These are phyloP conservation scores for Candida saitoana DNA, from an alignment of 805 yeast genomes.

Conservation along the genomic window DNA sequence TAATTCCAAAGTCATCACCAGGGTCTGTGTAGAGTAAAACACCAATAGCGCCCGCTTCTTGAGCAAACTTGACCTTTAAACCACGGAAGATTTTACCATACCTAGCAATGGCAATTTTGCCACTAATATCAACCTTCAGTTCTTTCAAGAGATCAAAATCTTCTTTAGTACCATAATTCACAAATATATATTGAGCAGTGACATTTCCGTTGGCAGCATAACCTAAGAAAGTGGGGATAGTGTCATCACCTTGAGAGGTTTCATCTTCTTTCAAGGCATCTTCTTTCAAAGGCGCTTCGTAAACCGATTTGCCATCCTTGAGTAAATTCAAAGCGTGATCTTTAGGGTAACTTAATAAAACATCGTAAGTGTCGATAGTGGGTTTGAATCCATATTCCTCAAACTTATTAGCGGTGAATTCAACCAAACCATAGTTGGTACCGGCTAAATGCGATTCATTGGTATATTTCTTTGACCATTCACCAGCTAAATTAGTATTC, in stretches of 20 bases:
- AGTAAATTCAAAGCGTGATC: conserved; percentile 39
- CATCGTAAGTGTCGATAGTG: conserved; percentile 50
- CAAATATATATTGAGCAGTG: conserved; percentile 52
- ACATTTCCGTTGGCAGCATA: conserved; percentile 65
- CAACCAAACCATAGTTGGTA: conserved; percentile 38
- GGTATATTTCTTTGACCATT: conserved; percentile 41
- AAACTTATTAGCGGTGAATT: conserved; percentile 49
- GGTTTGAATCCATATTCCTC: conserved; percentile 50
- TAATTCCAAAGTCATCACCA: conserved; percentile 55
- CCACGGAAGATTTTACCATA: conserved; percentile 51
- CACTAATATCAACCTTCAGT: conserved; percentile 41
- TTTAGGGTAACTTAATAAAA: conserved; percentile 51
- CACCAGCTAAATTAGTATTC: conserved; percentile 34
- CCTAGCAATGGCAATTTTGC: conserved; percentile 59
- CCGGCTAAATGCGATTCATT: conserved; percentile 45
- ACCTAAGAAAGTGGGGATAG: conserved; percentile 53
- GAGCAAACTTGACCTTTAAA: conserved; percentile 58
- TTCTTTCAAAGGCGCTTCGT: conserved; percentile 50
- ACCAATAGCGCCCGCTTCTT: conserved; percentile 58
- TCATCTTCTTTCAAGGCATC: conserved; percentile 40
- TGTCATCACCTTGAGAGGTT: conserved; percentile 34
- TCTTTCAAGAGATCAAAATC: conserved; percentile 47
- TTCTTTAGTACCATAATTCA: conserved; percentile 53
- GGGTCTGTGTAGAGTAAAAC: conserved; percentile 57
- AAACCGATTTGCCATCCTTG: conserved; percentile 31